Base-by-base conservation (phyloP, 768 basidiomycete genomes). In the Auriscalpium vulgare region DNA sequence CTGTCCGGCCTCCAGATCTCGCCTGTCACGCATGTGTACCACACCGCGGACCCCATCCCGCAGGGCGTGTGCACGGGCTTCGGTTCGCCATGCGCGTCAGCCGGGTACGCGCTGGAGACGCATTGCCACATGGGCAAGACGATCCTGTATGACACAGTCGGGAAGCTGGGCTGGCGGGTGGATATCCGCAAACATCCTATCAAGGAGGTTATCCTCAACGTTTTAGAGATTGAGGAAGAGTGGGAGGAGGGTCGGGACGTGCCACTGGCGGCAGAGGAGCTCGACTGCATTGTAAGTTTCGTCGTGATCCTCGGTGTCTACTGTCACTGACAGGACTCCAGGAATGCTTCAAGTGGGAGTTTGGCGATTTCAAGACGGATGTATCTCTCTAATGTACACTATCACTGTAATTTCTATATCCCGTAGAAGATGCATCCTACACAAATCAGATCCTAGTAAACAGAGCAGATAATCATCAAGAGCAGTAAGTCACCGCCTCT, bases 311-410 rank as follows among this genome's bases (percentile, higher is more conserved):
- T 46, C 40, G 10, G 23, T 17, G 40, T 43, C 5, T 46, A 38
- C 19, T 47, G 14, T 21, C 16, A 21, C 6, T 51, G 14, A 5
- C 13, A 47, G 5, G 37, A 48, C 47, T 57, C 8, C 62, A 89
- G 87, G 88, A 89, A 56, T 89, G 88, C 69, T 84, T 72, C 68
- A 86, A 85, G 63, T 89, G 88, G 88, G 82, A 87, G 56, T 90
- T 88, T 53, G 77, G 78, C 8, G 66, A 75, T 51, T 79, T 71
- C 69, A 73, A 40, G 45, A 53, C 55, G 29, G 37, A 46, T 45
- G 53, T 47, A 47, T 51, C 53, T 46, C 21, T 53, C 37, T 37
- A 35, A 14, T 21, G 16, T 37, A 37, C 17, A 34, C 21, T 54
- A 17, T 53, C 6, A 35, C 29, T 59, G 57, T 56, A 58, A 44